Base-by-base conservation (phyloP, 1,139 yeast genomes). In the Hansenula anomala region DNA sequence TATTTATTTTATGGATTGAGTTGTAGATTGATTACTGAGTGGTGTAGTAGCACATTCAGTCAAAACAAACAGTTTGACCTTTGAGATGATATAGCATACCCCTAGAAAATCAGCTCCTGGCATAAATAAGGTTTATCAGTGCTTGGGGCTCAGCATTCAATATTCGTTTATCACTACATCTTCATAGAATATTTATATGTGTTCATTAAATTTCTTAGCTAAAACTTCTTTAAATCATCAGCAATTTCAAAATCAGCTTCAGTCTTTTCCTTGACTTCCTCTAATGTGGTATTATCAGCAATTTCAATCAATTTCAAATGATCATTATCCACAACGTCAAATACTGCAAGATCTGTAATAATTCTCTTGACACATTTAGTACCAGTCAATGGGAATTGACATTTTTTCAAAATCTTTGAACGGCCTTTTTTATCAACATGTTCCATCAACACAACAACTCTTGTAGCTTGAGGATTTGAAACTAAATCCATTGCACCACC, bases 401-500 rank as follows among this genome's bases (percentile, higher is more conserved):
- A 71, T 36, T 58, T 50, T 25, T 66, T 57, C 32, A 72, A 60
- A 39, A 72, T 71, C 61, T 72, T 72, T 16, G 76, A 62, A 29
- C 64, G 55, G 26, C 75, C 75, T 51, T 67, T 65, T 50, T 63
- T 66, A 49, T 71, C 75, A 26, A 61, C 63, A 48, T 72, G 77
- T 43, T 73, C 76, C 62, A 70, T 71, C 35, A 69, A 60, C 12
- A 71, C 72, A 31, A 72, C 71, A n/a, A 72, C 77, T 40, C 63
- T 55, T 10, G 77, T 71, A 36, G 64, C 56, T 25, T 55, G 50
- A 6, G 76, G 75, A 47, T 71, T 70, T 23, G 75, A 66, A 4
- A 70, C 77, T 17, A 72, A 60, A 50, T 72, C 78, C 78, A 72
- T 72, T 27, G 77, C 78, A n/a, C 78, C 78, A 24, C 78, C 77